Percentiles rank a stretch among this genome's conserved stretches.
These are phyloP conservation scores for Vaccinium darrowii DNA, from an alignment of 148 eudicot species.

Conservation along the genomic window DNA sequence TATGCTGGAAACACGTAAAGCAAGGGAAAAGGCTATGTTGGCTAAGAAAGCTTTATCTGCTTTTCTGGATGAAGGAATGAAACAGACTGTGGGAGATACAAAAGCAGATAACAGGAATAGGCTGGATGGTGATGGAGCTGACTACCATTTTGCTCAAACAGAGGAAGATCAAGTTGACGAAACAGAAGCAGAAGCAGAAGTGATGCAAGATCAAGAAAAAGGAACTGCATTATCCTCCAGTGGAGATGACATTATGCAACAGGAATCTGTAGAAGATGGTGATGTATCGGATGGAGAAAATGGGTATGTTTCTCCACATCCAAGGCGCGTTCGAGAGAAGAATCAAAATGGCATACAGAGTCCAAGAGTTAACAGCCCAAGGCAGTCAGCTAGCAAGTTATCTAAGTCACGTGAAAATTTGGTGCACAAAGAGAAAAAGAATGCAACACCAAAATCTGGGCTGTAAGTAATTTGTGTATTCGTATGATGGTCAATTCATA, in stretches of 20 bases:
- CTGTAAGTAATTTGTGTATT: conserved; percentile 22
- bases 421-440: background rate
- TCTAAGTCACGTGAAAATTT: background rate
- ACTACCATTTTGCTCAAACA: conserved; percentile 10
- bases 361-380: conserved; percentile 10
- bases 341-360: conserved; percentile 9
- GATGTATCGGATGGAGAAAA: background rate
- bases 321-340: background rate
- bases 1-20: conserved; percentile 25
- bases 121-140: conserved; percentile 6
- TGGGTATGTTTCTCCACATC: conserved; percentile 3
- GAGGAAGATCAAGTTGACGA: conserved; percentile 17
- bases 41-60: conserved; percentile 40
- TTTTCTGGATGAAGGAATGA: conserved; percentile 35
- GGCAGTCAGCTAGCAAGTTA: conserved; percentile 19
- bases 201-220: background rate
- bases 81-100: background rate
- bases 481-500: background rate
- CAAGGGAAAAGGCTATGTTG: conserved; percentile 38
- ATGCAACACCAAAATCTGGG: conserved; percentile 13
- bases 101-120: background rate
- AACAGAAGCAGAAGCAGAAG: conserved; percentile 2
- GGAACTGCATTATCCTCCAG: background rate
- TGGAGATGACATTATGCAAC: conserved; percentile 7
- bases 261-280: background rate